Evolutionary conservation across 306 rosid species (phyloP).

Genomic region (Luffa aegyptiaca): DNA sequence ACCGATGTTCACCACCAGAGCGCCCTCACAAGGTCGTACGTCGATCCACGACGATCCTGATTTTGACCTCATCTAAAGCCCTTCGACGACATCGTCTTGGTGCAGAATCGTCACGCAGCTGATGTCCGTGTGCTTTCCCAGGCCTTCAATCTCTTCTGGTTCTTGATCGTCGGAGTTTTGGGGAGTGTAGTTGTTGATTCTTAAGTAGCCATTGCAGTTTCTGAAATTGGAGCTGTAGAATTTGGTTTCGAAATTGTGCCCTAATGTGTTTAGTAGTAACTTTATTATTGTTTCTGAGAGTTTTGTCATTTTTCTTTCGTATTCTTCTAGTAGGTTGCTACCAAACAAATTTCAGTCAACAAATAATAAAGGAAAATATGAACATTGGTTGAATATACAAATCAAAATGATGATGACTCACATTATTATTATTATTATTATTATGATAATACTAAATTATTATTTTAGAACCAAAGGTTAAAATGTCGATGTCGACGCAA

Average conservation of each 20-base stretch:
- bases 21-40: constrained; percentile 46
- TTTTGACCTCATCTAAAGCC: constrained; percentile 53
- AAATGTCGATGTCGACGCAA: too few relatives aligned
- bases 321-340: constrained; percentile 46
- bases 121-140: constrained; percentile 71
- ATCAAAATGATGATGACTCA: too few relatives aligned
- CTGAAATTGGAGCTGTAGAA: constrained; percentile 37
- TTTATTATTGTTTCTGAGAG: constrained; percentile 37
- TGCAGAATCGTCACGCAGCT: constrained; percentile 55
- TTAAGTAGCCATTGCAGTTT: constrained; percentile 55
- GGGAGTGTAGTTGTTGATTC: constrained; percentile 52
- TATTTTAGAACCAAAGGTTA: too few relatives aligned
- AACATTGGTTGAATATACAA: too few relatives aligned
- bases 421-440: too few relatives aligned
- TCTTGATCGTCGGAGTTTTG: constrained; percentile 16
- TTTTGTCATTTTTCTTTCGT: constrained; percentile 49
- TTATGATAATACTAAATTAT: too few relatives aligned
- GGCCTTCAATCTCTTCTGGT: constrained; percentile 40
- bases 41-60: constrained; percentile 60
- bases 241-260: constrained; percentile 34
- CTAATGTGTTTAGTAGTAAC: constrained; percentile 39
- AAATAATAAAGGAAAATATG: too few relatives aligned
- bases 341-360: too few relatives aligned
- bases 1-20: constrained; percentile 57
- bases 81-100: constrained; percentile 68